Percentiles rank a stretch among this genome's conserved stretches.
Conservation (phyloP, 2,329 filamentous ascomycete species). For the Aureobasidium sp. region DNA sequence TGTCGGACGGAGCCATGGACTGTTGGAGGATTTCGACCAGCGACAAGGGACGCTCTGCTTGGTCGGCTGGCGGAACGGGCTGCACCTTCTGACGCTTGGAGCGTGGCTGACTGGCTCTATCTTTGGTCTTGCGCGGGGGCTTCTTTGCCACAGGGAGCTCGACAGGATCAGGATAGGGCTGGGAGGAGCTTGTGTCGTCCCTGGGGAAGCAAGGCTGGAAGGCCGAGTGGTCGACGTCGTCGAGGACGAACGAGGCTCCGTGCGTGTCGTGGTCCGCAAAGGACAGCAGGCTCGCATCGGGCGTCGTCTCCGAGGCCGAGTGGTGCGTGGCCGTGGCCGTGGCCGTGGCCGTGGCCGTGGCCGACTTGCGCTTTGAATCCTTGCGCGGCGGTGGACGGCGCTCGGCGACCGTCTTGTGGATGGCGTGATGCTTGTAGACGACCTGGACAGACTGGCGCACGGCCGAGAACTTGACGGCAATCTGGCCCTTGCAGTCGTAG, state of each 20-base stretch:
- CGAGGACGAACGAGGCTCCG: background rate
- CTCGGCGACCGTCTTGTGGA: constrained; percentile 39
- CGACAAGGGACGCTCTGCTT: constrained; percentile 18
- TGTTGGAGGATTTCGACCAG: constrained; percentile 22
- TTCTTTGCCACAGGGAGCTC: background rate
- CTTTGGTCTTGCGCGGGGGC: constrained; percentile 1
- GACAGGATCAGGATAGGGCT: background rate
- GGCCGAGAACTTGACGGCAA: constrained; percentile 41
- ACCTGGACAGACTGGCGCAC: constrained; percentile 34
- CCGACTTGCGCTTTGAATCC: constrained; percentile 2
- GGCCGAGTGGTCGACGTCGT: background rate
- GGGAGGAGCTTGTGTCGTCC: no score
- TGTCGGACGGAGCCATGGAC: constrained; percentile 4
- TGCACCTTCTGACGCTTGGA: constrained; percentile 8
- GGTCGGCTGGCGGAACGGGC: background rate
- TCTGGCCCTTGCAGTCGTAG: constrained; percentile 40
- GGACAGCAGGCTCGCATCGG: background rate
- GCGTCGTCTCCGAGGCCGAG: background rate
- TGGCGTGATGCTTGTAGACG: constrained; percentile 38
- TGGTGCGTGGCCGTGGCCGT: no score
- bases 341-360: no score
- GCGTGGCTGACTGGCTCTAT: background rate
- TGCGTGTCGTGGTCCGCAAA: background rate
- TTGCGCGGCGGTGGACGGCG: constrained; percentile 31
- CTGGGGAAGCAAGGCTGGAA: no score